These are phyloP conservation scores for Yarrowia keelungensis DNA, from an alignment of 805 yeast genomes.

Conservation along the genomic window DNA sequence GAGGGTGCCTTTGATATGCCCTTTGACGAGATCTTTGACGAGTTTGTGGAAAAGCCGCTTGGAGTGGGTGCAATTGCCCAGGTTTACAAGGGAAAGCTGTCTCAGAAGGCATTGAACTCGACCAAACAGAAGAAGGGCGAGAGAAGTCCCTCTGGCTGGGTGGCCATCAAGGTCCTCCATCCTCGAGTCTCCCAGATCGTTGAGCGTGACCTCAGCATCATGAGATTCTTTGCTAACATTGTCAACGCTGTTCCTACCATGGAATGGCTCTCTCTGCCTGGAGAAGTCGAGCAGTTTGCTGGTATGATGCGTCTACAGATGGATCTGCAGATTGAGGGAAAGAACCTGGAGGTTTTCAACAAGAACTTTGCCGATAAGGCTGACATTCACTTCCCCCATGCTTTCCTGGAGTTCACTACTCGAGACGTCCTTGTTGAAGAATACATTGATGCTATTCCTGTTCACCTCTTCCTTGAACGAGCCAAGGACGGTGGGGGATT, in stretches of 20 bases:
- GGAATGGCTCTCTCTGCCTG: conserved; percentile 97
- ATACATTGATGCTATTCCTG: conserved; percentile 79
- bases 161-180: conserved; percentile 92
- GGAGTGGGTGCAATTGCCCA: conserved; percentile 99
- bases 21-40: conserved; percentile 81
- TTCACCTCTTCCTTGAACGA: conserved; percentile 66
- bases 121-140: conserved; percentile 6
- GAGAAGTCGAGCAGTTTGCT: conserved; percentile 88
- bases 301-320: conserved; percentile 86
- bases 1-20: conserved; percentile 64
- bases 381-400: conserved; percentile 82
- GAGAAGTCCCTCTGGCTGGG: conserved; percentile 54
- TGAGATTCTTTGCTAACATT: conserved; percentile 76
- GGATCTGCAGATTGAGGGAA: conserved; percentile 88
- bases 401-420: conserved; percentile 68
- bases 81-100: conserved; percentile 77
- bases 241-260: conserved; percentile 84
- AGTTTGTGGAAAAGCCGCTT: conserved; percentile 73
- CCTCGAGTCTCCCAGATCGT: conserved; percentile 80
- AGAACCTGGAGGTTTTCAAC: conserved; percentile 75
- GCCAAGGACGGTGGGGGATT: conserved; percentile 47
- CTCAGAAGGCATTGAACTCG: conserved; percentile 22
- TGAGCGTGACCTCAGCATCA: conserved; percentile 80
- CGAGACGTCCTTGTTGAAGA: conserved; percentile 85
- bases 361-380: conserved; percentile 64